A percentile compares a stretch with the other conserved stretches of the same genome.
Evolutionary conservation across 2,329 filamentous ascomycete genomes (phyloP).

Genomic region (Macrophomina phaseolina): DNA sequence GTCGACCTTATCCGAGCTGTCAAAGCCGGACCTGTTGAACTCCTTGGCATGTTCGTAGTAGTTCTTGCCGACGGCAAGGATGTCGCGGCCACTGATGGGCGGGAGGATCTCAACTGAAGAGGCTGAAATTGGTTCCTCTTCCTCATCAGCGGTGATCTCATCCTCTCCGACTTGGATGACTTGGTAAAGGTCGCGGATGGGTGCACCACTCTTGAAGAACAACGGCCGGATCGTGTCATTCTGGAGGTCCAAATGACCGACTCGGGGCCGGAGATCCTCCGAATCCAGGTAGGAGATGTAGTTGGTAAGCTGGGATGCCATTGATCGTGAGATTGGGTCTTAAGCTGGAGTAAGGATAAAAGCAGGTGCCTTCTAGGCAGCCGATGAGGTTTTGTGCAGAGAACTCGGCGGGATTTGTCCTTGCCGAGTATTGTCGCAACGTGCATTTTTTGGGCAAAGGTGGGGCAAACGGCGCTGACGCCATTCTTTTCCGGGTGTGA

Average conservation of each 20-base stretch:
- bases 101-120: slow-evolving; percentile 52
- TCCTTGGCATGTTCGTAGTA: slow-evolving; percentile 64
- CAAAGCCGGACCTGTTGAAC: slow-evolving; percentile 62
- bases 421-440: background rate
- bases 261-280: slow-evolving; percentile 32
- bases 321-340: background rate
- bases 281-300: slow-evolving; percentile 6
- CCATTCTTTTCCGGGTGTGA: slow-evolving; percentile 4
- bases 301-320: background rate
- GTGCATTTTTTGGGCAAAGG: background rate
- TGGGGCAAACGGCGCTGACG: slow-evolving; percentile 3
- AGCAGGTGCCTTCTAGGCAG: background rate
- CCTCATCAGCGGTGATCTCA: background rate
- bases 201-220: slow-evolving; percentile 54
- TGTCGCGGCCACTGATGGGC: slow-evolving; percentile 56
- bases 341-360: background rate
- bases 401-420: slow-evolving; percentile 4
- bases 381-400: background rate
- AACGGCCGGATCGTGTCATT: slow-evolving; percentile 51
- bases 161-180: slow-evolving; percentile 56
- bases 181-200: slow-evolving; percentile 56
- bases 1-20: slow-evolving; percentile 61
- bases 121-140: slow-evolving; percentile 34
- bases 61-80: slow-evolving; percentile 64
- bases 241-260: slow-evolving; percentile 51